phyloP scores from a whole-genome alignment of 2,329 filamentous ascomycete genomes.

The Epichloe scottii region DNA sequence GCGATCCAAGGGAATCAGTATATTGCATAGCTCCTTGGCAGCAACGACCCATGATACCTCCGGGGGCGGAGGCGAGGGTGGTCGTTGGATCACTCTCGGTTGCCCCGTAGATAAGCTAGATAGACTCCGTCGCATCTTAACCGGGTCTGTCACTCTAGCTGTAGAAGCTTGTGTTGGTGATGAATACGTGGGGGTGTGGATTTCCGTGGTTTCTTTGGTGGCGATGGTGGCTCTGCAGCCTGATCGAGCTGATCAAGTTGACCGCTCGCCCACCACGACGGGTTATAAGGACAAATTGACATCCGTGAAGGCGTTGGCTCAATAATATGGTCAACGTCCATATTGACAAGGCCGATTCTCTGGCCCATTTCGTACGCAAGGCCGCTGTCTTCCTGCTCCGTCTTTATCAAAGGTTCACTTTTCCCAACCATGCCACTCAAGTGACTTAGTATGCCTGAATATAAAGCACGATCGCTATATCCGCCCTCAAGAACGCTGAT shows the following conservation, averaged over 20 bases:
- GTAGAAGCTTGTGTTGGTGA: slow-evolving; percentile 81
- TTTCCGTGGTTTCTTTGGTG: slow-evolving; percentile 40
- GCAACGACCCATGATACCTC: slow-evolving; percentile 78
- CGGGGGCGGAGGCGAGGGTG: slow-evolving; percentile 57
- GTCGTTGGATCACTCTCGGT: slow-evolving; percentile 16
- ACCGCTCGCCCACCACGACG: slow-evolving; percentile 56
- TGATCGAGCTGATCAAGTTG: slow-evolving; percentile 60
- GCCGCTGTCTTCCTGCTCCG: slow-evolving; percentile 23
- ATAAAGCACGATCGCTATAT: slow-evolving; percentile 84
- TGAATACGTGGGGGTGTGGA: slow-evolving; percentile 60
- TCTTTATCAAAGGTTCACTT: slow-evolving; percentile 28
- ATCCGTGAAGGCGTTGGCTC: slow-evolving; percentile 8
- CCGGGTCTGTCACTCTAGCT: slow-evolving; percentile 61
- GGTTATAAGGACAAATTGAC: slow-evolving; percentile 42
- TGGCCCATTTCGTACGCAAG: slow-evolving; percentile 47
- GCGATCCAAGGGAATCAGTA: slow-evolving; percentile 66
- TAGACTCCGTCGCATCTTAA: slow-evolving; percentile 51
- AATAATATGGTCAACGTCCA: slow-evolving; percentile 13
- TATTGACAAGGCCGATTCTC: slow-evolving; percentile 30
- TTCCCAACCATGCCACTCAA: slow-evolving; percentile 63
- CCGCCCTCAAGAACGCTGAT: slow-evolving; percentile 93
- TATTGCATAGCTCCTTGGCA: slow-evolving; percentile 68
- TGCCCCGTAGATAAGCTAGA: slow-evolving; percentile 34
- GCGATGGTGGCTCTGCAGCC: slow-evolving; percentile 35
- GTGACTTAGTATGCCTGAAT: slow-evolving; percentile 81